Base-by-base conservation (phyloP, 768 basidiomycete species). In the Coprinopsis marcescibilis region DNA sequence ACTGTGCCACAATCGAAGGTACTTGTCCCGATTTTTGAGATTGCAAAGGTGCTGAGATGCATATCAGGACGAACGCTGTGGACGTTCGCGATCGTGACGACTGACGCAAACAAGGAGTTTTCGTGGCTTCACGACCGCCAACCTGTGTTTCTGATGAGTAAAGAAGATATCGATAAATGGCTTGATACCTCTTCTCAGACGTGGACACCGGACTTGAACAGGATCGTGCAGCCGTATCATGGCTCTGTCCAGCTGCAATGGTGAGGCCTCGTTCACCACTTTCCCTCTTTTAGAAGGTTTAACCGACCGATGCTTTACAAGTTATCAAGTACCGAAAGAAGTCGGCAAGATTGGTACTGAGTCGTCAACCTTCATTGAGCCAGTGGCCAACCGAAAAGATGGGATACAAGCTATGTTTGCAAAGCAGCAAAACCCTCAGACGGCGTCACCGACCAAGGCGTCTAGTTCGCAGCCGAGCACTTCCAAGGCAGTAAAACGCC, bases 11-110 rank as follows among this genome's bases (percentile, higher is more conserved):
- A n/a, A 69, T 86, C 11, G 77, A 87, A 63, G 79, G 86, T 80
- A 24, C 5, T 8, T 5, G 12, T 20, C 20, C 12, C 21, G 12
- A 15, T 6, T 4, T 40, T 40, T 23, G 11, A 11, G 7, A 4
- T 40, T 40, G 21, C 25, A 32, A 32, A 8, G 8, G 29, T 8
- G 29, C 29, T 32, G 29, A 32, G 29, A 8, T 35, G 3, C 26
- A 15, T 21, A 30, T 2, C 54, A 86, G 84, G 76, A 2, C 66
- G 72, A 49, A 72, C 66, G 0, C 65, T 89, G 1, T 89, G 82
- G 73, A 86, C 90, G 0, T 97, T 90, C 59, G 83, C 89, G 0
- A 89, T 98, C 45, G 82, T 98, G 38, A 99, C 95, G 1, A 92
- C 91, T 1, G 61, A 76, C 25, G 77, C 89, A 36, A 76, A 78